Base-by-base conservation (phyloP, 768 basidiomycete genomes). In the Pilatotrama ljubarskyi region DNA sequence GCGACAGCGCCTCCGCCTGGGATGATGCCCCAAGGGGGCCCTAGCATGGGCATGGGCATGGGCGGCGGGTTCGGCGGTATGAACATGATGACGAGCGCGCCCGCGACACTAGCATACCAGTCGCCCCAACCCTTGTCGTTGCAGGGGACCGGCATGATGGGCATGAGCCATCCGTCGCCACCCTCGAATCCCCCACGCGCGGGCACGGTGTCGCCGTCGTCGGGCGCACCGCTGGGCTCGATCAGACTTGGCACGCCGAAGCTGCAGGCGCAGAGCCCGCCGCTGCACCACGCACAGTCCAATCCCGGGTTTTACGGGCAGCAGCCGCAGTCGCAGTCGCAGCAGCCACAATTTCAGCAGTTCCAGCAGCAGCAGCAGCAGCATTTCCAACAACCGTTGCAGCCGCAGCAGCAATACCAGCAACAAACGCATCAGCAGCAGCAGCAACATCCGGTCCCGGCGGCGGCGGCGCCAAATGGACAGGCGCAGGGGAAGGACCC, bases 401-500 rank as follows among this genome's bases (percentile, higher is more conserved):
- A 54, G n/a, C 61, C 42, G 44, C 40, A 48, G 14, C 57, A 40
- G 49, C 40, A 24, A 47, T 64, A 70, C 47, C 68, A 63, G 38
- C 61, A 38, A 48, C 41, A 14, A 40, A 51, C 51, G 40, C 50
- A n/a, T 26, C 35, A 11, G 32, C 53, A 25, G 25, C 58, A 64
- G 41, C 62, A 55, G 41, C 70, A 55, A 17, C 73, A 71, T 6
- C 68, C 47, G 51, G 66, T 5, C 51, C 71, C 29, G 53, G 41
- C 59, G 24, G 41, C 59, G 24, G 47, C 66, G 41, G 61, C 59
- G 49, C 53, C 69, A 6, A 54, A 66, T 14, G 62, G 66, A 29
- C 64, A 68, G 36, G 48, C 52, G 58, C 46, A 75, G 63, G 65
- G 71, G 43, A 93, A 90, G 70, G 91, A 93, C 72, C 91, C 92